phyloP scores from a whole-genome alignment of 2,329 filamentous ascomycete species.

The Ascocoryne sarcoides region DNA sequence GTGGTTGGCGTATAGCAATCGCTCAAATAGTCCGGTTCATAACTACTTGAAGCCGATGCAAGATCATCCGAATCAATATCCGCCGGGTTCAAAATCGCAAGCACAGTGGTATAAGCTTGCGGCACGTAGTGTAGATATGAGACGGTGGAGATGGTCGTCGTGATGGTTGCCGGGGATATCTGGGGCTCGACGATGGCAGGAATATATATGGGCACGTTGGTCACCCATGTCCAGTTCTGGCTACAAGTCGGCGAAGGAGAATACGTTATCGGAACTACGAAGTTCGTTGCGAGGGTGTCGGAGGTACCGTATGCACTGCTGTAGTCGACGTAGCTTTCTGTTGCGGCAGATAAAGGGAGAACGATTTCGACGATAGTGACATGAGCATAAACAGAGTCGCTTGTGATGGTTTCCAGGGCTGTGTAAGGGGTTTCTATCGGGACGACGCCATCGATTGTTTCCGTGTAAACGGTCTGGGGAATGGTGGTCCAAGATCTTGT shows the following conservation, averaged over 20 bases:
- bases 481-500: slow-evolving; percentile 1
- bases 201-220: slow-evolving; percentile 13
- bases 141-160: slow-evolving; percentile 6
- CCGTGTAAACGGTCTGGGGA: slow-evolving; percentile 4
- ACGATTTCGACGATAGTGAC: slow-evolving; percentile 12
- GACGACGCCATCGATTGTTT: slow-evolving; percentile 6
- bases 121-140: slow-evolving; percentile 4
- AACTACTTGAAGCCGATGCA: slow-evolving; percentile 5
- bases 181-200: slow-evolving; percentile 5
- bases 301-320: background rate
- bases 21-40: slow-evolving; percentile 7
- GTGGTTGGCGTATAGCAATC: slow-evolving; percentile 14
- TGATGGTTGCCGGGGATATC: slow-evolving; percentile 1
- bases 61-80: slow-evolving; percentile 8
- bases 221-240: slow-evolving; percentile 13
- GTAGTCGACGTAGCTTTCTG: background rate
- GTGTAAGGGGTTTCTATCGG: slow-evolving; percentile 5
- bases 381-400: slow-evolving; percentile 5
- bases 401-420: slow-evolving; percentile 6
- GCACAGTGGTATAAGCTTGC: slow-evolving; percentile 3
- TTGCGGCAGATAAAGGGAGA: background rate
- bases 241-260: slow-evolving; percentile 10
- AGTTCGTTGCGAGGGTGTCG: background rate
- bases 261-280: slow-evolving; percentile 14
- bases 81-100: slow-evolving; percentile 11